These are phyloP conservation scores for Tephrocybe rancida DNA, from an alignment of 768 basidiomycete species.

Conservation along the genomic window DNA sequence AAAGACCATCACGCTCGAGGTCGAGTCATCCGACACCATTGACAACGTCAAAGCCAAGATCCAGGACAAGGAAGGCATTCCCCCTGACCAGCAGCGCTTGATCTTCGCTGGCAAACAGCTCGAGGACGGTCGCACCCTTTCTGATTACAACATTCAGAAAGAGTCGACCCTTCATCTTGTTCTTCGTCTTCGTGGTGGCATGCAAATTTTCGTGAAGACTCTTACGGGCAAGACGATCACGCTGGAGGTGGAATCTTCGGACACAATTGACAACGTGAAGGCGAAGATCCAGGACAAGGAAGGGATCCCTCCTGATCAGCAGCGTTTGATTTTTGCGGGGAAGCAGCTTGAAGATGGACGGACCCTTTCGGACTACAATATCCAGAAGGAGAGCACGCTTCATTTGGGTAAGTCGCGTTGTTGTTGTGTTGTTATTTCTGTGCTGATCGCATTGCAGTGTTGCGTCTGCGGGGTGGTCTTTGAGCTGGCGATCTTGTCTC, in stretches of 20 bases:
- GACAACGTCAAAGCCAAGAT: constrained; percentile 24
- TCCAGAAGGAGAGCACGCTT: constrained; percentile 24
- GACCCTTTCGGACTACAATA: constrained; percentile 23
- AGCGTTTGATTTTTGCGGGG: constrained; percentile 21
- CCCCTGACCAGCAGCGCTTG: constrained; percentile 22
- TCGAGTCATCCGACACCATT: constrained; percentile 23
- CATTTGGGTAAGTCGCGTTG: constrained; percentile 29
- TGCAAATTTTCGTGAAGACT: constrained; percentile 70
- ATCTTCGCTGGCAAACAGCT: constrained; percentile 25
- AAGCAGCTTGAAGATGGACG: constrained; percentile 22
- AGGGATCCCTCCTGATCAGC: constrained; percentile 22
- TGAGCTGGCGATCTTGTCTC: constrained; percentile 13
- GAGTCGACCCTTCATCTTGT: constrained; percentile 26
- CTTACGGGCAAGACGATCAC: constrained; percentile 43
- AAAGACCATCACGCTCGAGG: constrained; percentile 23
- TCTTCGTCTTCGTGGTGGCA: constrained; percentile 35
- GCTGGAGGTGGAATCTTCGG: constrained; percentile 20
- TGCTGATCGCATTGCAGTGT: constrained; percentile 28
- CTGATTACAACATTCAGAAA: constrained; percentile 25
- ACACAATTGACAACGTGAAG: constrained; percentile 21
- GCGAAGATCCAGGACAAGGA: constrained; percentile 24
- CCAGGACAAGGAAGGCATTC: constrained; percentile 24
- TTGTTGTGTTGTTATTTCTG: constrained; percentile 4
- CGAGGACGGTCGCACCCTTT: constrained; percentile 23
- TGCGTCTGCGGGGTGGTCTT: constrained; percentile 44